Base-by-base conservation (phyloP, 2,329 filamentous ascomycete species). In the Talaromyces sp. region DNA sequence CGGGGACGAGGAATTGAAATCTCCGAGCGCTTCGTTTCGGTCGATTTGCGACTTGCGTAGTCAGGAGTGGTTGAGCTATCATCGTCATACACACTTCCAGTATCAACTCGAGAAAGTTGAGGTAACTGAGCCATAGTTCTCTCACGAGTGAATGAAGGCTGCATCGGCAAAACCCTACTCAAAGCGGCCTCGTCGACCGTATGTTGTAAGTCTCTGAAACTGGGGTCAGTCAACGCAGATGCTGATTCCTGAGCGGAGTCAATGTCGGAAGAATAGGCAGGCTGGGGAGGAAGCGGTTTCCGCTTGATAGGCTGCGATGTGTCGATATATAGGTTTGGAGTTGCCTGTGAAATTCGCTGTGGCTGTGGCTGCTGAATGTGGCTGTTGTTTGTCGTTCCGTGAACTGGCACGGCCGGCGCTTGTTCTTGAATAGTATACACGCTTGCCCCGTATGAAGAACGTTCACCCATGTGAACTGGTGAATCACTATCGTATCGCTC, bases 41-140 rank as follows among this genome's bases (percentile, higher is more conserved):
- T 70, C n/a, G 85, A 86, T 46, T 78, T 82, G 33, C 79, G 81
- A 74, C 90, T 95, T 6, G 90, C 89, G 76, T 93, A 93, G 72
- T 93, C 90, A 0, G 90, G 90, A 28, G 88, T 88, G 5, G 84
- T 84, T 7, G 87, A 88, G 37, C 81, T 82, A 37, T 83, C 81
- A 25, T 57, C 54, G 65, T 90, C 88, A 63, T 90, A 88, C 64
- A 75, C 69, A 63, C 76, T 76, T 59, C 76, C 77, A 23, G 76
- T 75, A 58, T 78, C 75, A 12, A 67, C 67, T 31, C 58, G 65
- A 11, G 40, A 42, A 50, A 58, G 23, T 37, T 31, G 35, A 40
- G 58, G 54, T 33, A 54, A 54, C 31, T 62, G 56, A 23, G 63
- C 44, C 11, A n/a, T 12, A 23, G 33, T 59, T 48, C 35, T 50